Conservation (phyloP, 257 asterid genomes). For the Apocynum venetum region DNA sequence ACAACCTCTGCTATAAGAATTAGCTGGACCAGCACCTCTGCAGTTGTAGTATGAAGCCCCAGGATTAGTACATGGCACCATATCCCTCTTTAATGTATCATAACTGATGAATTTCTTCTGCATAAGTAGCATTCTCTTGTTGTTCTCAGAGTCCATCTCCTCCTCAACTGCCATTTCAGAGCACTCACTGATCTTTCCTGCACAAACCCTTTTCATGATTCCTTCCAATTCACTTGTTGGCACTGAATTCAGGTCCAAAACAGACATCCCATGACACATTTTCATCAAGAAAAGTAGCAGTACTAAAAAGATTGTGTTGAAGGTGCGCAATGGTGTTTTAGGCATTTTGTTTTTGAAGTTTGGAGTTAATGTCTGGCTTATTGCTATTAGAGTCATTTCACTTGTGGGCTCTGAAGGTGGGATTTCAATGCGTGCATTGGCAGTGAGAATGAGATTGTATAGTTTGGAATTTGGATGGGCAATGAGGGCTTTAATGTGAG, state of each 20-base stretch:
- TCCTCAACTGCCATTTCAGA: slow-evolving; percentile 31
- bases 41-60: slow-evolving; percentile 85
- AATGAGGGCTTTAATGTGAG: slow-evolving; percentile 21
- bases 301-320: slow-evolving; percentile 22
- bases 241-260: slow-evolving; percentile 34
- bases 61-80: slow-evolving; percentile 73
- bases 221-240: slow-evolving; percentile 24
- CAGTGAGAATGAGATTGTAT: not conserved
- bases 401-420: slow-evolving; percentile 28
- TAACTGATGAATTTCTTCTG: slow-evolving; percentile 63
- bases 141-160: slow-evolving; percentile 59
- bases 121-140: slow-evolving; percentile 52
- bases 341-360: slow-evolving; percentile 35
- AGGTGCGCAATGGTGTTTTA: slow-evolving; percentile 22
- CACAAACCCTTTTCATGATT: slow-evolving; percentile 31
- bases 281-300: slow-evolving; percentile 23
- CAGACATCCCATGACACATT: slow-evolving; percentile 34
- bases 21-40: slow-evolving; percentile 48
- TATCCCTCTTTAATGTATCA: slow-evolving; percentile 61
- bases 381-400: slow-evolving; percentile 4
- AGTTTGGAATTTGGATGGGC: slow-evolving; percentile 9
- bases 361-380: slow-evolving; percentile 3
- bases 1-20: slow-evolving; percentile 70
- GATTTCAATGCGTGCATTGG: slow-evolving; percentile 26
- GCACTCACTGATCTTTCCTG: slow-evolving; percentile 44